A percentile compares a stretch with the other conserved stretches of the same genome.
Evolutionary conservation across 805 yeast genomes (phyloP).

Genomic region (Kuraishia floccosa): DNA sequence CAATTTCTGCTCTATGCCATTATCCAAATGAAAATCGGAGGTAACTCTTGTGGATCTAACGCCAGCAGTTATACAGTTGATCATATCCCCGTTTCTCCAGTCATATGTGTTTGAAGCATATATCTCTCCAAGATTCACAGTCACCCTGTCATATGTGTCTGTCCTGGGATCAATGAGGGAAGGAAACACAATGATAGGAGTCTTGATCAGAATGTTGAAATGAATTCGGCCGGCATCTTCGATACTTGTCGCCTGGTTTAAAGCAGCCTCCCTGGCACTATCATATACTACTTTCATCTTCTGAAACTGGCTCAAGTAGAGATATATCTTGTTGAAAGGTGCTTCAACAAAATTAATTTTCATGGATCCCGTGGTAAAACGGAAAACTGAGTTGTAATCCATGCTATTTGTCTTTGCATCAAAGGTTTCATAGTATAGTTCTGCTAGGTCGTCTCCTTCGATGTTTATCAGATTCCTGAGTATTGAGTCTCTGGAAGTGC

Average conservation of each 20-base stretch:
- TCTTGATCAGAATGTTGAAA: conserved; percentile 59
- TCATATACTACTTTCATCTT: conserved; percentile 88
- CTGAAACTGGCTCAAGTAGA: conserved; percentile 63
- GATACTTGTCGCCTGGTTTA: conserved; percentile 60
- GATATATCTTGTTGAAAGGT: conserved; percentile 56
- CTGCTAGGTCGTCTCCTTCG: conserved; percentile 71
- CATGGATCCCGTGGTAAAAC: conserved; percentile 65
- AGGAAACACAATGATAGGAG: conserved; percentile 83
- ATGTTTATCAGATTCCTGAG: conserved; percentile 62
- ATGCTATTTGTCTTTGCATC: conserved; percentile 39
- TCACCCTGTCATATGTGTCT: conserved; percentile 44
- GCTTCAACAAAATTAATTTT: conserved; percentile 73
- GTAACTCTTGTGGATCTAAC: conserved; percentile 60
- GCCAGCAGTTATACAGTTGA: conserved; percentile 57
- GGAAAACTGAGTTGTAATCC: conserved; percentile 43
- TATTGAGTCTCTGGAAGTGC: conserved; percentile 44
- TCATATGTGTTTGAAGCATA: conserved; percentile 54
- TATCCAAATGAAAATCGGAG: conserved; percentile 43
- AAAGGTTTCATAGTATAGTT: conserved; percentile 73
- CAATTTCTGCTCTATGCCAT: conserved; percentile 34
- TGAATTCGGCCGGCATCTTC: conserved; percentile 50
- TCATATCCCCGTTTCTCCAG: conserved; percentile 12
- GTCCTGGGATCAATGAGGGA: conserved; percentile 28
- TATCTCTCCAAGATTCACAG: conserved; percentile 75
- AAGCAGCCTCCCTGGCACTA: conserved; percentile 77